These are phyloP conservation scores for Aspergillus tubingensis DNA, from an alignment of 2,329 filamentous ascomycete species.

Conservation along the genomic window DNA sequence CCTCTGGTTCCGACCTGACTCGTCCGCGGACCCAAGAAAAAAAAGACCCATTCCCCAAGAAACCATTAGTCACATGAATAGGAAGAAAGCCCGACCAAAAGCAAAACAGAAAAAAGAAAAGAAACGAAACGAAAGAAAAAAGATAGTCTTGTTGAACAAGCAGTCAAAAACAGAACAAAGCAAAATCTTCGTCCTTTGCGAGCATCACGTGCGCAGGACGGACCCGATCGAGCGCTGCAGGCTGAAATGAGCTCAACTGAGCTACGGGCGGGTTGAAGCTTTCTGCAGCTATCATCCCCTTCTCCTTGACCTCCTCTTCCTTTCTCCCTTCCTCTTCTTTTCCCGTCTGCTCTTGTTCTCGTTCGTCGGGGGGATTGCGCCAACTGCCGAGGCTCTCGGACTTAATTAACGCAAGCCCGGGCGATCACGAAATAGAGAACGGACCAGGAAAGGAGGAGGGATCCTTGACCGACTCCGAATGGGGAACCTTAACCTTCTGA, in stretches of 20 bases:
- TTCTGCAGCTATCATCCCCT: not conserved
- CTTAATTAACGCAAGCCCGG: not conserved
- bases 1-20: not conserved
- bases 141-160: not conserved
- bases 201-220: slow-evolving; percentile 3
- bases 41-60: not conserved
- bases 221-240: not conserved
- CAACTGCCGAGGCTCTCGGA: not conserved
- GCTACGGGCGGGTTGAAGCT: not conserved
- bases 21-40: not conserved
- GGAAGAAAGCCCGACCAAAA: slow-evolving; percentile 2
- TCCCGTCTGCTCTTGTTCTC: not conserved
- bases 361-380: not conserved
- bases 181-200: not conserved
- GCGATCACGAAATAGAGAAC: not conserved
- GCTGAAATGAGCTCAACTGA: not conserved
- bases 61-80: not conserved
- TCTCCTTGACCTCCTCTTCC: slow-evolving; percentile 7
- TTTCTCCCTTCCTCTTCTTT: slow-evolving; percentile 11
- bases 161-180: not conserved
- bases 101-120: not conserved
- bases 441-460: not conserved
- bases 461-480: not conserved
- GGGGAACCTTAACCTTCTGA: not conserved
- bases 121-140: not conserved